Percentiles rank a stretch among this genome's conserved stretches.
Conservation (phyloP, 768 basidiomycete genomes). For the Pleurotus cornucopiae region DNA sequence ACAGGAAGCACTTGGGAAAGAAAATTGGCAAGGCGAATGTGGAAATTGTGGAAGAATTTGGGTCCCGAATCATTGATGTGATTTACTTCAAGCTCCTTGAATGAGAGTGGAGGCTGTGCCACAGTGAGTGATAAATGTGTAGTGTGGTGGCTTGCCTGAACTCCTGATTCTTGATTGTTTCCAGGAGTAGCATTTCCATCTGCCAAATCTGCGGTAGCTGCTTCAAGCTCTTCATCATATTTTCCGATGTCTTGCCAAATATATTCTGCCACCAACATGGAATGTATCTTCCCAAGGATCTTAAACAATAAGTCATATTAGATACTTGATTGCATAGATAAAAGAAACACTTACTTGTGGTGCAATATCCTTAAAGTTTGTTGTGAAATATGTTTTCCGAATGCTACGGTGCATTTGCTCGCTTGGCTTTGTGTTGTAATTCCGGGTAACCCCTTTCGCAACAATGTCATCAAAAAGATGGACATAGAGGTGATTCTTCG, state of each 20-base stretch:
- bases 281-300: not conserved
- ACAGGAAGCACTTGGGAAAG: not conserved
- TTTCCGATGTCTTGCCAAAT: not conserved
- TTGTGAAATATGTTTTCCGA: constrained; percentile 21
- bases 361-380: constrained; percentile 29
- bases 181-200: not conserved
- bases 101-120: not conserved
- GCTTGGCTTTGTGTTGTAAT: constrained; percentile 28
- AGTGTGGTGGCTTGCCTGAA: not conserved
- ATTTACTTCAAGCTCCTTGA: not conserved
- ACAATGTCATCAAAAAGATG: constrained; percentile 29
- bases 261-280: not conserved
- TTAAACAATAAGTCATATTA: no score
- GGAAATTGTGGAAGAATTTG: not conserved
- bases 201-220: not conserved
- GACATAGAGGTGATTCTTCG: constrained; percentile 27
- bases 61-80: not conserved
- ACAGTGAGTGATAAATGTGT: constrained; percentile 1
- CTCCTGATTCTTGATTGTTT: no score
- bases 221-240: not conserved
- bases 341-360: constrained; percentile 20
- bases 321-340: no score
- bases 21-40: not conserved
- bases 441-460: constrained; percentile 22
- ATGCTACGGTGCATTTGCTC: constrained; percentile 25